Base-by-base conservation (phyloP, 1,284 basidiomycete species). In the Abortiporus biennis region DNA sequence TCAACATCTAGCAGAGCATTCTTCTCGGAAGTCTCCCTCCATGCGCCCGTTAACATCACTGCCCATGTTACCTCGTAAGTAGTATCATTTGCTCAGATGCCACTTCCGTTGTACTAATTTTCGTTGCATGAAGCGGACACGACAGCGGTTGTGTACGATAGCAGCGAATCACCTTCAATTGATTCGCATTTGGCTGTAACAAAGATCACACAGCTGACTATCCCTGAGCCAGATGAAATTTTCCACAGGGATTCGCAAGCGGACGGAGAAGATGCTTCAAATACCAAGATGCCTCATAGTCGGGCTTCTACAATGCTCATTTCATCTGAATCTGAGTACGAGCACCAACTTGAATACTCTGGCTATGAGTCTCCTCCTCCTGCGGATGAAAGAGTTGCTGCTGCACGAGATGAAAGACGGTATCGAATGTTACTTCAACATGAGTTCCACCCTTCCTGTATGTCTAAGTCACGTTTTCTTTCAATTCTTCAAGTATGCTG, bases 371-470 rank as follows among this genome's bases (percentile, higher is more conserved):
- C 71, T 0, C 69, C 69, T 0, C 62, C 67, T 4, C 74, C 72
- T 0, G 54, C 58, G 6, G 71, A 80, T 42, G 69, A 71, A 41
- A 51, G 53, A 6, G 56, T 70, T 8, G 62, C 66, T 22, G 67
- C 71, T 38, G 56, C 64, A 43, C 68, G 68, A 49, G 71, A 83
- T 52, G 83, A 85, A 58, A 66, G 76, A 53, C 65, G 74, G 27
- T 86, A 83, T 61, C 64, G 82, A 36, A 63, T 76, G 53, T 60
- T 76, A 39, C 62, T 77, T 36, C 71, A 67, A 39, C 85, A 90
- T 50, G 68, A 72, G 19, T 88, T 80, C 60, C 80, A 89, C 57
- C 71, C 72, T 16, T 78, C 80, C 23, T 49, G 85, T 87, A 46
- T 48, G 84, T 66, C 4, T 24, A 38, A 24, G 31, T 42, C n/a